Conservation (phyloP, 495 filamentous ascomycete genomes). For the Penicilliopsis zonata region DNA sequence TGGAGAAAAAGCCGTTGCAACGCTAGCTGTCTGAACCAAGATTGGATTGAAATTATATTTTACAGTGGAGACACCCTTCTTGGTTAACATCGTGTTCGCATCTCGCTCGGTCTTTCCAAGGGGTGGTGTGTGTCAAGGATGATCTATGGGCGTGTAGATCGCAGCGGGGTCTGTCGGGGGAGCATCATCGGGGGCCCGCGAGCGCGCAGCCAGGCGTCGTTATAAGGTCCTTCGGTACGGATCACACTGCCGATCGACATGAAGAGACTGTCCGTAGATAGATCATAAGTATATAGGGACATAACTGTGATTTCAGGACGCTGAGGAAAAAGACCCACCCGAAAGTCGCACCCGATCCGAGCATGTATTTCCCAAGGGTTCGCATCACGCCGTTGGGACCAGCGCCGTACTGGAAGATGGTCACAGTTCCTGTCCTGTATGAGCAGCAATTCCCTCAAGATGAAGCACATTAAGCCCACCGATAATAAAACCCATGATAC, state of each 20-base stretch:
- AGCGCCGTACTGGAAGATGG: constrained; percentile 86
- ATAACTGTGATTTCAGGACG: too few relatives aligned
- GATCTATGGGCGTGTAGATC: constrained; percentile 22
- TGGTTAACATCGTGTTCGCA: background rate
- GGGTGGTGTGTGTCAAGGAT: too few relatives aligned
- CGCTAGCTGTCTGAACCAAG: too few relatives aligned
- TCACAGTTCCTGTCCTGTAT: constrained; percentile 58
- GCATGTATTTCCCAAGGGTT: constrained; percentile 92
- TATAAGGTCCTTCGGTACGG: constrained; percentile 57
- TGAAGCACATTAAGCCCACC: constrained; percentile 36
- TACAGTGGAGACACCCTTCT: too few relatives aligned
- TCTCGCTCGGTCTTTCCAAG: background rate
- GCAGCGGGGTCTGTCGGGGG: constrained; percentile 27
- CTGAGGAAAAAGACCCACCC: constrained; percentile 74
- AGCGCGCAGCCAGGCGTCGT: constrained; percentile 37
- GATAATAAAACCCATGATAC: constrained; percentile 96
- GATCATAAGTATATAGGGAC: constrained; percentile 4
- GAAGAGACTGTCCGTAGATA: constrained; percentile 61
- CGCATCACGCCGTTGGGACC: constrained; percentile 88
- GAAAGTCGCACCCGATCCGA: constrained; percentile 92
- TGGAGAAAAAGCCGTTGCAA: too few relatives aligned
- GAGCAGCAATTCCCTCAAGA: constrained; percentile 2
- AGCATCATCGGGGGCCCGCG: constrained; percentile 36
- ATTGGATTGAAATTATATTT: too few relatives aligned
- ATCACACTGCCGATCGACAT: constrained; percentile 98